phyloP scores from a whole-genome alignment of 805 yeast genomes.

The Candida coleopterorum region DNA sequence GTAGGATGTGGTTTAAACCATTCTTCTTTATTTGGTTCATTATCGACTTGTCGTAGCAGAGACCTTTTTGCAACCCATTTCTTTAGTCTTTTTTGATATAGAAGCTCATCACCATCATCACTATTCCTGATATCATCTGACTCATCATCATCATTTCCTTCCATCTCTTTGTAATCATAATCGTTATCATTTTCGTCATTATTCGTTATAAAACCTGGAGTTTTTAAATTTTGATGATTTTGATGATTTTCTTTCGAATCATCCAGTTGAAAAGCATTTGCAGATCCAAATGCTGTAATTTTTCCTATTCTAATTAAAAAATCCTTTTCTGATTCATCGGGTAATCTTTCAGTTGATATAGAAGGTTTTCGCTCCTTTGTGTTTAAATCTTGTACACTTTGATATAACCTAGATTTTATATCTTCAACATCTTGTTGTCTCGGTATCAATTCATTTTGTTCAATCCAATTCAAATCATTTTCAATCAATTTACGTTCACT shows the following conservation, averaged over 20 bases:
- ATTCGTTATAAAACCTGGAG: constrained; percentile 43
- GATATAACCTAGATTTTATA: constrained; percentile 31
- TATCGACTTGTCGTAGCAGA: constrained; percentile 26
- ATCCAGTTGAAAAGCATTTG: constrained; percentile 49
- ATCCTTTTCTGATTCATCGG: constrained; percentile 78
- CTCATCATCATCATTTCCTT: constrained; percentile 6
- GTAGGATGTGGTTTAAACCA: constrained; percentile 77
- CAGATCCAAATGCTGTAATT: constrained; percentile 86
- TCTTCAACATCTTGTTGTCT: constrained; percentile 61
- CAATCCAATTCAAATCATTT: constrained; percentile 50
- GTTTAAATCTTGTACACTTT: constrained; percentile 34
- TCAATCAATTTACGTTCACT: constrained; percentile 54
- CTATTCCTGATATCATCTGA: constrained; percentile 27
- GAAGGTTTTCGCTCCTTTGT: constrained; percentile 1
- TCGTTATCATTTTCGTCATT: constrained; percentile 13
- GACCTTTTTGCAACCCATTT: constrained; percentile 59
- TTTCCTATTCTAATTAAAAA: constrained; percentile 84
- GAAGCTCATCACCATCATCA: constrained; percentile 79
- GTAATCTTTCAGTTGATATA: constrained; percentile 35
- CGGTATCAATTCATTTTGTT: constrained; percentile 47
- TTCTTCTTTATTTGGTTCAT: constrained; percentile 38
- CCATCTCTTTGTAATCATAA: constrained; percentile 13
- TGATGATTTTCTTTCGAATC: constrained; percentile 14
- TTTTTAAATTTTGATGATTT: constrained; percentile 42
- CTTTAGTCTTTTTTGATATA: constrained; percentile 55